phyloP scores from a whole-genome alignment of 73 alveolate genomes.

The Paramecium bursaria region DNA sequence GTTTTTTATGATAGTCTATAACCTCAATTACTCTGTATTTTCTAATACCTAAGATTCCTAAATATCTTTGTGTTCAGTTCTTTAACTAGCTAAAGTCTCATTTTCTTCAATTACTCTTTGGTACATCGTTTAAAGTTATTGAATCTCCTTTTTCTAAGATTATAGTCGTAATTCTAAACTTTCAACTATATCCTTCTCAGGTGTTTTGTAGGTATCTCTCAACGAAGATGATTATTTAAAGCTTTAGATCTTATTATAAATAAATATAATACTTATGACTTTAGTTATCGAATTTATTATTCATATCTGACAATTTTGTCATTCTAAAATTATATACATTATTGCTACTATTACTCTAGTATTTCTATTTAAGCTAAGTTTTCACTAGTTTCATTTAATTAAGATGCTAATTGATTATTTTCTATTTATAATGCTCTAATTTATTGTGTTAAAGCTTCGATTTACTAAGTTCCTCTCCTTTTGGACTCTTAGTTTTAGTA shows the following conservation, averaged over 20 bases:
- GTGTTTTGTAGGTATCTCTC: conserved; percentile 35
- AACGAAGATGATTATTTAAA: conserved; percentile 17
- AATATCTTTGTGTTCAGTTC: conserved; percentile 20
- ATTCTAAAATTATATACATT: conserved; percentile 35
- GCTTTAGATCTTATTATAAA: not conserved
- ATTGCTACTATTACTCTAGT: conserved; percentile 8
- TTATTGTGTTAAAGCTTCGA: conserved; percentile 6
- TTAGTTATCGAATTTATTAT: not conserved
- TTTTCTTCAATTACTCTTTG: conserved; percentile 42
- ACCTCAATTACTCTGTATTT: conserved; percentile 6
- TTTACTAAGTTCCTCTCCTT: conserved; percentile 2
- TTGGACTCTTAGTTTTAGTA: not conserved
- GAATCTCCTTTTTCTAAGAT: conserved; percentile 9
- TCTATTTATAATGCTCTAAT: not conserved
- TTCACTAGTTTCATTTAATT: conserved; percentile 25
- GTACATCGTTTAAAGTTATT: conserved; percentile 34
- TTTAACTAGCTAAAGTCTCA: conserved; percentile 19
- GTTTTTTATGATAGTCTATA: conserved; percentile 38
- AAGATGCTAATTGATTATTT: conserved; percentile 4
- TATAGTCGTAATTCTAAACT: conserved; percentile 11
- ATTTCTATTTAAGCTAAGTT: conserved; percentile 50
- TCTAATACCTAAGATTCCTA: conserved; percentile 27
- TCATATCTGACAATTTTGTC: conserved; percentile 44
- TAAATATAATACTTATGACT: not conserved
- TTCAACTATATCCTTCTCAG: conserved; percentile 42